Evolutionary conservation across 2,329 filamentous ascomycete species (phyloP).

Genomic region (Colletotrichum sp.): DNA sequence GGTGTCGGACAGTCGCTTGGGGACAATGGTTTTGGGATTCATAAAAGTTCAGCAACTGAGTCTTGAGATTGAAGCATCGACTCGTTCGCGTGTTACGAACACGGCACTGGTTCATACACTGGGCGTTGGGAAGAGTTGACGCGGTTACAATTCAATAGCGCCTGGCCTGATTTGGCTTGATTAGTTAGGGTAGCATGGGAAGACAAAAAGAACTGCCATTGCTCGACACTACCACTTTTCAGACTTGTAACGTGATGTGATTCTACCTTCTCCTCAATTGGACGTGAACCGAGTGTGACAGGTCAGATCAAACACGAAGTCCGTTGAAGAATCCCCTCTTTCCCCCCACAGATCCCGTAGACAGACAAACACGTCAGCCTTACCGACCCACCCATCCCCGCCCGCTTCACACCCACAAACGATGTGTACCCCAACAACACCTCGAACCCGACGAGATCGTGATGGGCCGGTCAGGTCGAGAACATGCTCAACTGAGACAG

Average conservation of each 20-base stretch:
- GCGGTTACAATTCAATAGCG: background rate
- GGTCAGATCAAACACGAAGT: background rate
- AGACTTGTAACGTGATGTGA: background rate
- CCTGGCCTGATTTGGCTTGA: constrained; percentile 7
- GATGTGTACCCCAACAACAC: background rate
- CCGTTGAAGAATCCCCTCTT: background rate
- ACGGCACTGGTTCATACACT: background rate
- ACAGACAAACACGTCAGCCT: background rate
- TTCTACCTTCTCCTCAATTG: background rate
- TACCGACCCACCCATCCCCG: background rate
- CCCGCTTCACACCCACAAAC: background rate
- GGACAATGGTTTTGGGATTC: background rate
- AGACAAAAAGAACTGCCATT: constrained; percentile 10
- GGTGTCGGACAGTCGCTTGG: background rate
- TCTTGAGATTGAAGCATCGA: constrained; percentile 22
- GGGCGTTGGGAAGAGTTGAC: constrained; percentile 16
- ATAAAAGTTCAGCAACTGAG: constrained; percentile 18
- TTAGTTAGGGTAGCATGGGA: constrained; percentile 18
- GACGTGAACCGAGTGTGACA: background rate
- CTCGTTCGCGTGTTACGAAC: constrained; percentile 3
- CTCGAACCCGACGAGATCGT: background rate
- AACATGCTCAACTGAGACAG: too few species aligned
- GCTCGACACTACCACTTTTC: background rate
- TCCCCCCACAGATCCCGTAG: background rate
- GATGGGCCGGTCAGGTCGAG: too few species aligned